Percentiles rank a stretch among this genome's conserved stretches.
These are phyloP conservation scores for Escovopsis sp. DNA, from an alignment of 2,329 filamentous ascomycete genomes.

Conservation along the genomic window DNA sequence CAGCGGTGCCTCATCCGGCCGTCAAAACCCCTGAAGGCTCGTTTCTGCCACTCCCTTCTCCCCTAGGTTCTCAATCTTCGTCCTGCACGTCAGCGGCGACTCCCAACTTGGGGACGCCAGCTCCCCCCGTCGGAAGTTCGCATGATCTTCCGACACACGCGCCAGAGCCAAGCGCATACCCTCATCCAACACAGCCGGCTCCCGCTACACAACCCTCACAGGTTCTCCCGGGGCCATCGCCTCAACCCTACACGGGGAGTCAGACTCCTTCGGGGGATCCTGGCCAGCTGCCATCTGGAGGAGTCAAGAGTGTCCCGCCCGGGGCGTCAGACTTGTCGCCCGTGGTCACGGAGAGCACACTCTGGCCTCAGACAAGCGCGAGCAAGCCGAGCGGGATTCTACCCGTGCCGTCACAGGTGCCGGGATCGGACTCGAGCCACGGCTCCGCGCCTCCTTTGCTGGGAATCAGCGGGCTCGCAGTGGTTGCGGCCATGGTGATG, in stretches of 20 bases:
- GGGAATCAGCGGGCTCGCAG: slow-evolving; percentile 12
- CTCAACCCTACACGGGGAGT: background rate
- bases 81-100: slow-evolving; percentile 1
- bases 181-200: slow-evolving; percentile 3
- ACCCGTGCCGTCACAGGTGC: slow-evolving; percentile 14
- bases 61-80: slow-evolving; percentile 1
- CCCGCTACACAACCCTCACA: slow-evolving; percentile 1
- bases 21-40: slow-evolving; percentile 1
- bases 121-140: background rate
- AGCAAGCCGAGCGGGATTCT: slow-evolving; percentile 9
- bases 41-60: background rate
- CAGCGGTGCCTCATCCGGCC: slow-evolving; percentile 7
- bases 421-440: slow-evolving; percentile 13
- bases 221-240: slow-evolving; percentile 1
- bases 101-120: background rate
- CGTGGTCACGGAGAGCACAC: slow-evolving; percentile 9
- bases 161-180: slow-evolving; percentile 8
- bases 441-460: slow-evolving; percentile 10
- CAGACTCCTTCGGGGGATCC: background rate
- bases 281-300: background rate
- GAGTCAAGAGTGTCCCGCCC: slow-evolving; percentile 6
- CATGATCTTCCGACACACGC: slow-evolving; percentile 4
- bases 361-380: slow-evolving; percentile 11
- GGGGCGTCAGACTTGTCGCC: slow-evolving; percentile 5
- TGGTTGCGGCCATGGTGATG: slow-evolving; percentile 14